A percentile compares a stretch with the other conserved stretches of the same genome.
Evolutionary conservation across 129 eudicot species (phyloP).

Genomic region (Chrysanthemum lavandulifolium): DNA sequence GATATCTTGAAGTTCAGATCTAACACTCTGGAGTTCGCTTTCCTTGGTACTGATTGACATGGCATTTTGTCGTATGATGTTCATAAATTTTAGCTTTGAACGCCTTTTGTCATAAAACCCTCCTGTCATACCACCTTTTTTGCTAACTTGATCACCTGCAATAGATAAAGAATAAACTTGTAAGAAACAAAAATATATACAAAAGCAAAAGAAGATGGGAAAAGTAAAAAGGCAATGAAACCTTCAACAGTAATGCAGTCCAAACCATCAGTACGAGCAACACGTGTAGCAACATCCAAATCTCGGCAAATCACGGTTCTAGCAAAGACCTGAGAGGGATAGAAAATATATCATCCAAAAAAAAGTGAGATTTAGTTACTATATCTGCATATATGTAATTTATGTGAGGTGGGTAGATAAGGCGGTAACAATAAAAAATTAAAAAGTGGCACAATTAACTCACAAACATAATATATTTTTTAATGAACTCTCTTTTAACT

Average conservation of each 20-base stretch:
- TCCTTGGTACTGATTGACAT: slow-evolving; percentile 54
- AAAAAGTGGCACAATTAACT: not conserved
- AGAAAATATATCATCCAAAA: not conserved
- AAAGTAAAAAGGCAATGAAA: slow-evolving; percentile 17
- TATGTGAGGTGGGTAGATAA: too few species aligned
- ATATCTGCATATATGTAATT: not conserved
- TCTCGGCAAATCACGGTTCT: slow-evolving; percentile 93
- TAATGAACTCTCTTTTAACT: not conserved
- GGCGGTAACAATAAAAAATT: too few species aligned
- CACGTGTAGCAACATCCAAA: slow-evolving; percentile 93
- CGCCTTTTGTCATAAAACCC: slow-evolving; percentile 94
- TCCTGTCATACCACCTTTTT: slow-evolving; percentile 99
- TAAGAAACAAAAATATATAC: not conserved
- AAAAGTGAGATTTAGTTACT: too few species aligned
- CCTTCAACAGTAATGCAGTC: slow-evolving; percentile 99
- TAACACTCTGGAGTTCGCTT: slow-evolving; percentile 57
- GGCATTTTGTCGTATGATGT: slow-evolving; percentile 59
- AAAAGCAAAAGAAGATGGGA: not conserved
- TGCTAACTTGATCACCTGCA: slow-evolving; percentile 98
- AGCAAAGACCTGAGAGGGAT: slow-evolving; percentile 66
- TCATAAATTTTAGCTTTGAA: slow-evolving; percentile 88
- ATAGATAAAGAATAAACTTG: slow-evolving; percentile 18
- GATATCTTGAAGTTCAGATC: slow-evolving; percentile 77
- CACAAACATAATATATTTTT: not conserved
- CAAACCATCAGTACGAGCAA: slow-evolving; percentile 86